Evolutionary conservation across 257 asterid genomes (phyloP).

Genomic region (Henckelia pumila): DNA sequence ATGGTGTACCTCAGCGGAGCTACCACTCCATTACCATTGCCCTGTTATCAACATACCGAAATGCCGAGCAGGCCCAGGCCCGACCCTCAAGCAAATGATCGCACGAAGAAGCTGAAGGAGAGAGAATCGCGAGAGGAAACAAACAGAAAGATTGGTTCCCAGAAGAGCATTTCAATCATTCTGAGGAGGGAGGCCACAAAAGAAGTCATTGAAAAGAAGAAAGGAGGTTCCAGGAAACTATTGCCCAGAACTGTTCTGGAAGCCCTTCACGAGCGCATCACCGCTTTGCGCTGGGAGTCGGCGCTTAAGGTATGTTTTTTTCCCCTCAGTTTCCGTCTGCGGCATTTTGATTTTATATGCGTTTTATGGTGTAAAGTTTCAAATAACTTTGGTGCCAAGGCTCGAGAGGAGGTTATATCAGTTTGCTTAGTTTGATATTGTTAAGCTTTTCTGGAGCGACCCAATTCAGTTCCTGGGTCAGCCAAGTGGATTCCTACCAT

Average conservation of each 20-base stretch:
- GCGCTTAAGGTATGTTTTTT: slow-evolving; percentile 91
- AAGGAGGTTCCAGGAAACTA: slow-evolving; percentile 64
- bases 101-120: slow-evolving; percentile 38
- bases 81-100: slow-evolving; percentile 27
- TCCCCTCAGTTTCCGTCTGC: no score
- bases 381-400: no score
- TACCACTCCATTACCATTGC: slow-evolving; percentile 33
- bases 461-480: no score
- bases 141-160: slow-evolving; percentile 79
- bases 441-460: no score
- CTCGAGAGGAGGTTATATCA: no score
- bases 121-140: slow-evolving; percentile 56
- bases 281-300: slow-evolving; percentile 95
- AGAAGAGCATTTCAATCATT: slow-evolving; percentile 77
- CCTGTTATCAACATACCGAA: slow-evolving; percentile 22
- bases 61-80: slow-evolving; percentile 15
- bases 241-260: slow-evolving; percentile 78
- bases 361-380: no score
- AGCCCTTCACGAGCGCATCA: slow-evolving; percentile 89
- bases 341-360: no score
- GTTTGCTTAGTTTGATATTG: no score
- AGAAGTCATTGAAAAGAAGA: slow-evolving; percentile 72
- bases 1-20: slow-evolving; percentile 53
- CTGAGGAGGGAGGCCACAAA: slow-evolving; percentile 85
- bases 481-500: no score